A percentile compares a stretch with the other conserved stretches of the same genome.
These are phyloP conservation scores for Umbellularia californica DNA, from an alignment of 164 flowering plant species.

Conservation along the genomic window DNA sequence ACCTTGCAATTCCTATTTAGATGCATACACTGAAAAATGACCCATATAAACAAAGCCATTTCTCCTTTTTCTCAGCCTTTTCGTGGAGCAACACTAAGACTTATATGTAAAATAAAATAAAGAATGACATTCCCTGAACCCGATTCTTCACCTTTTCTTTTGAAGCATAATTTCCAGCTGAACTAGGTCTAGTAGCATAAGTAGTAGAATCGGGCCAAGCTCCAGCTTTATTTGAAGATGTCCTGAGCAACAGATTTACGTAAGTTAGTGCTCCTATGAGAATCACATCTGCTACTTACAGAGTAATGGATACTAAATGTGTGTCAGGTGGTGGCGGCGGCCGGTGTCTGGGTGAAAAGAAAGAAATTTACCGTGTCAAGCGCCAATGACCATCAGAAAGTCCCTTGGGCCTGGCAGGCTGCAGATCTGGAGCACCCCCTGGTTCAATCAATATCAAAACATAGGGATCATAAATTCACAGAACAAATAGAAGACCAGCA, in stretches of 20 bases:
- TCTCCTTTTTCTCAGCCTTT: too few relatives aligned
- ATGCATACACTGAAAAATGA: too few relatives aligned
- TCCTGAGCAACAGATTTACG: conserved; percentile 24
- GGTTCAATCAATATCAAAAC: conserved; percentile 3
- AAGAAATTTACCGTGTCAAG: conserved; percentile 26
- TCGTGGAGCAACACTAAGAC: too few relatives aligned
- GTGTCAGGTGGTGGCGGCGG: too few relatives aligned
- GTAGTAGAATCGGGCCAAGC: conserved; percentile 34
- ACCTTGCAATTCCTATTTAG: too few relatives aligned
- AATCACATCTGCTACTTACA: neutral
- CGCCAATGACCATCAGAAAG: conserved; percentile 14
- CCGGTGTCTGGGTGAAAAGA: neutral
- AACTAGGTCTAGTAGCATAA: conserved; percentile 13
- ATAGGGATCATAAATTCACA: neutral
- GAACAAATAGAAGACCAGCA: neutral
- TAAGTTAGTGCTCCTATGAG: neutral
- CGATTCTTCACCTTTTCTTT: conserved; percentile 33
- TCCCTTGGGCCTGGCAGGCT: conserved; percentile 31
- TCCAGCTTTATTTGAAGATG: conserved; percentile 27
- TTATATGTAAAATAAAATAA: too few relatives aligned
- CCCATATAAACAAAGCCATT: too few relatives aligned
- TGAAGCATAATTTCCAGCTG: conserved; percentile 16
- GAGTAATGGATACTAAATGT: neutral
- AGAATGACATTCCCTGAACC: neutral
- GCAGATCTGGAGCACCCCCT: conserved; percentile 25